Base-by-base conservation (phyloP, 1,139 yeast species). In the Kodamaea suecica region DNA sequence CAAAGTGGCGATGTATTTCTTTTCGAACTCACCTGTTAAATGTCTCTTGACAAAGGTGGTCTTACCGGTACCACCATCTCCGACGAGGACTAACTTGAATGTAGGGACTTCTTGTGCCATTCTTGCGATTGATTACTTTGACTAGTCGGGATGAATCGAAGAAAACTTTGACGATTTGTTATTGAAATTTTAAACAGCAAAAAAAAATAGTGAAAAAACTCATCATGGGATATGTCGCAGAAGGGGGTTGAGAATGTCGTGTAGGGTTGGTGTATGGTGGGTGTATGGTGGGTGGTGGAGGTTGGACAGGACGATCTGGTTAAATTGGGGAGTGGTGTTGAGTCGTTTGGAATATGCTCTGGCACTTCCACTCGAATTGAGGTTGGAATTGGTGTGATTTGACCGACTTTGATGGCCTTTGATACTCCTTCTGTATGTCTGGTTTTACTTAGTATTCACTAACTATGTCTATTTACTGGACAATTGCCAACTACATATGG, bases 21-120 rank as follows among this genome's bases (percentile, higher is more conserved):
- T 94, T 73, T 94, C 98, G 66, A 94, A 94, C 70, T 94, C 99
- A 75, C 98, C 98, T 49, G 98, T 92, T 70, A 90, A 83, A 73
- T 94, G 99, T 78, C 99, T 90, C 80, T 92, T 94, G 70, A 94
- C 98, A 57, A 94, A 94, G 45, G 99, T 94, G 76, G 99, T 94
- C 83, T 92, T 90, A 76, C 97, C 97, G 68, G 98, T 92, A 82
- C 99, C 99, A 80, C 99, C 98, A 65, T 92, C 98, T 68, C 98
- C 98, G 70, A 92, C 97, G 61, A 92, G 83, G 58, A 84, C 99
- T 67, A 94, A 83, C 78, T 94, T 94, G 73, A 94, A 92, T 51
- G 95, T 86, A 58, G 98, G 97, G 68, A 88, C 95, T 75, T 85
- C 88, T 70, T 76, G 78, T 53, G 84, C 79, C 82, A 76, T 76